Base-by-base conservation (phyloP, 192 early-diverging fungal species). In the Pilaira anomala region DNA sequence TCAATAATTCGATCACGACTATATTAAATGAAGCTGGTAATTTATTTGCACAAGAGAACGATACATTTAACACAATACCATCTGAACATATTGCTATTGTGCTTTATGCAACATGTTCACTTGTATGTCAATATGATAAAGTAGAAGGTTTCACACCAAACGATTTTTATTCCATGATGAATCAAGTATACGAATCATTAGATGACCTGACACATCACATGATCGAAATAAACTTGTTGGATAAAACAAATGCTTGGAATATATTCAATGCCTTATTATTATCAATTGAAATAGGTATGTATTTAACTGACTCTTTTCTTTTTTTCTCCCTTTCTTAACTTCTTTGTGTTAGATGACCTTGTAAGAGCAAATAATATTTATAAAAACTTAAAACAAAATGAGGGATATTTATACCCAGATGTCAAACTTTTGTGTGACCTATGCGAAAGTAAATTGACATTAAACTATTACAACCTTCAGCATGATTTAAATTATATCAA, bases 11-110 rank as follows among this genome's bases (percentile, higher is more conserved):
- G 21, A 40, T 58, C 18, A 58, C 39, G 12, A 58, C 56, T 22
- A 42, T 58, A 58, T 39, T 58, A 42, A 42, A 58, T 41, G 56
- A 58, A 39, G 56, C 40, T 19, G 56, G 56, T 16, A 58, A 40
- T 58, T 14, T 58, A 42, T 48, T 48, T 30, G 44, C 42, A 7
- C 59, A 48, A 30, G 56, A 40, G 21, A 18, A 24, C 21, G 16
- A 45, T 18, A 22, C 26, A 14, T 48, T 25, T 28, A 26, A 60
- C 11, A 29, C 18, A 3, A 19, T 26, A 11, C 22, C 25, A 19
- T 48, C n/a, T 18, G 41, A 48, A 14, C 41, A 48, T 30, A 60
- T 60, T 4, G 42, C 59, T 30, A 28, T 60, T 22, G n/a, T 60
- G 1, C 11, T 60, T 5, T 60, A 44, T 30, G 25, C 21, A n/a